Conservation (phyloP, 2,329 filamentous ascomycete genomes). For the Scopulariopsis brevicaulis region DNA sequence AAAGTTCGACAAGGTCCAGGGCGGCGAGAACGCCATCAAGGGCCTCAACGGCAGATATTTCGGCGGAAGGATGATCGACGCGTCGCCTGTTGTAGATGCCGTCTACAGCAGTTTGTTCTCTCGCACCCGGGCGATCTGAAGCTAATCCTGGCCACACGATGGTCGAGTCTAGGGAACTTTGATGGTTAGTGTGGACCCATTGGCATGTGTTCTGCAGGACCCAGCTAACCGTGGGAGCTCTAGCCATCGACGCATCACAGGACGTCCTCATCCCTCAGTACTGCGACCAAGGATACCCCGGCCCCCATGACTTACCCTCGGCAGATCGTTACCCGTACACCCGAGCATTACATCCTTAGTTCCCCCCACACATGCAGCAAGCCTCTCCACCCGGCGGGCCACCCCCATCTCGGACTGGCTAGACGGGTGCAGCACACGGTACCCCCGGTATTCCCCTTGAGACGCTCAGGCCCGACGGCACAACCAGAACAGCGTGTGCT, state of each 20-base stretch:
- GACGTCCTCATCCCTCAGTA: not conserved
- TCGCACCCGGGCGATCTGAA: conserved; percentile 70
- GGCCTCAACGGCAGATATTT: conserved; percentile 96
- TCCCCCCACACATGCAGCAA: not conserved
- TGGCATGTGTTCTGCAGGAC: not conserved
- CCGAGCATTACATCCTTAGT: not conserved
- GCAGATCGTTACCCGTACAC: not conserved
- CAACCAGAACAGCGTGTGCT: conserved; percentile 4
- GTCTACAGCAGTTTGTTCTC: conserved; percentile 97
- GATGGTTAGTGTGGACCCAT: not conserved
- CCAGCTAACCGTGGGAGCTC: not conserved
- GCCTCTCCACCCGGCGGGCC: not conserved
- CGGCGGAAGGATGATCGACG: conserved; percentile 84
- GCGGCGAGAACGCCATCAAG: conserved; percentile 95
- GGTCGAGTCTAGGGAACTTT: conserved; percentile 32
- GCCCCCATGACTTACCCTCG: not conserved
- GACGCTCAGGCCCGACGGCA: conserved; percentile 6
- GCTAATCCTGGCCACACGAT: conserved; percentile 40
- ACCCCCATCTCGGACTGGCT: not conserved
- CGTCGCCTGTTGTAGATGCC: conserved; percentile 91
- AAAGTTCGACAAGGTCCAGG: conserved; percentile 93
- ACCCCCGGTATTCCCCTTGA: conserved; percentile 6
- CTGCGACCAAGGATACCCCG: not conserved
- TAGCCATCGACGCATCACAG: not conserved
- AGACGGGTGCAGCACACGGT: not conserved